Conservation (phyloP, 2,329 filamentous ascomycete genomes). For the Cladophialophora immunda region DNA sequence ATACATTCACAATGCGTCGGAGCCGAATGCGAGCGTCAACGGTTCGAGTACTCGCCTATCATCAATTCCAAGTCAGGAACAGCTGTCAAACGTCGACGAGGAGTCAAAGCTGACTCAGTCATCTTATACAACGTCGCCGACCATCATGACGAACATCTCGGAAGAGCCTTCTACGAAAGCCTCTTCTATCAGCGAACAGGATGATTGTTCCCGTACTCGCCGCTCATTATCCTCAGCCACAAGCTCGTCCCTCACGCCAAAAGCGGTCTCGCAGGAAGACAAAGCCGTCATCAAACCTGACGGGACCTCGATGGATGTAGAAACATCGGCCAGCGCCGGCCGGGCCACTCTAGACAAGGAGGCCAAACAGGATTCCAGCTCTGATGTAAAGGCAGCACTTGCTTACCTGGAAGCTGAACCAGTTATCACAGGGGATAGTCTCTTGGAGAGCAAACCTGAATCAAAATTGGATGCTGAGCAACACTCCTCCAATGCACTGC, state of each 20-base stretch:
- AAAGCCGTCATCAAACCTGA: constrained; percentile 1
- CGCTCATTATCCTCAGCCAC: constrained; percentile 39
- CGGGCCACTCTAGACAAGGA: constrained; percentile 1
- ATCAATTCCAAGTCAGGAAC: constrained; percentile 31
- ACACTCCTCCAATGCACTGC: background rate
- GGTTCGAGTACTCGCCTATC: constrained; percentile 24
- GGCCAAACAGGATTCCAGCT: background rate
- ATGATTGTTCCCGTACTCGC: constrained; percentile 30
- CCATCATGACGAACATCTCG: constrained; percentile 40
- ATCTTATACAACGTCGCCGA: constrained; percentile 41
- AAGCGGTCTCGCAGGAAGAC: constrained; percentile 30
- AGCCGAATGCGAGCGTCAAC: constrained; percentile 22
- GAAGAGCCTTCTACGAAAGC: constrained; percentile 46
- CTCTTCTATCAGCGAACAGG: constrained; percentile 46
- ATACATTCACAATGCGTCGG: constrained; percentile 26
- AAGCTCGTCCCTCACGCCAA: constrained; percentile 40
- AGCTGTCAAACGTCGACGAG: constrained; percentile 34
- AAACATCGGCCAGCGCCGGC: constrained; percentile 6
- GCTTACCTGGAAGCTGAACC: constrained; percentile 12
- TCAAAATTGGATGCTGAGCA: background rate
- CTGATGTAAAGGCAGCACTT: constrained; percentile 6
- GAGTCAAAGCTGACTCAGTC: constrained; percentile 44
- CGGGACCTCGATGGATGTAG: background rate
- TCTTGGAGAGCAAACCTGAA: background rate
- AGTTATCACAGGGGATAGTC: background rate